These are phyloP conservation scores for Debaryomyces nepalensis DNA, from an alignment of 1,139 yeast genomes.

Conservation along the genomic window DNA sequence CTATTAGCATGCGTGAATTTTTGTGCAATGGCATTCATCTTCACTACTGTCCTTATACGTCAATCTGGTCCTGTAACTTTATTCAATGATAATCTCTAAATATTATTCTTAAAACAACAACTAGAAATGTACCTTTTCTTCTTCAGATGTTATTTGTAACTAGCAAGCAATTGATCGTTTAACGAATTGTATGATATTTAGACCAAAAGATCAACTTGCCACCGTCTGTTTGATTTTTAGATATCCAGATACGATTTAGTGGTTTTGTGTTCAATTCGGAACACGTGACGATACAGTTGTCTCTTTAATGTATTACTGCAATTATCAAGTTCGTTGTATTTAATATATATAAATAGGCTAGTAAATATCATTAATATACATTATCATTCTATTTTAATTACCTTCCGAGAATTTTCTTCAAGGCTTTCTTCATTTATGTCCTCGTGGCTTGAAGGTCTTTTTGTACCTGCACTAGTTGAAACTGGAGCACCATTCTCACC, in stretches of 20 bases:
- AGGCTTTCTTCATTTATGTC: conserved; percentile 4
- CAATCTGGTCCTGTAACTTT: conserved; percentile 1
- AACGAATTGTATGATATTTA: conserved; percentile 3
- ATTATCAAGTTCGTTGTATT: too few species aligned
- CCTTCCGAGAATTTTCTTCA: conserved; percentile 13
- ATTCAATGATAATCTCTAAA: not conserved
- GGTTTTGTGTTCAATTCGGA: conserved; percentile 2
- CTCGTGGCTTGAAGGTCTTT: conserved; percentile 6
- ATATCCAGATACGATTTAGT: conserved; percentile 2
- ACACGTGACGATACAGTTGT: too few species aligned
- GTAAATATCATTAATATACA: not conserved
- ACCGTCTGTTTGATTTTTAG: conserved; percentile 7
- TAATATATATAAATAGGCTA: conserved; percentile 4
- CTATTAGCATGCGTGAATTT: conserved; percentile 40
- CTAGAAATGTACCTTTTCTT: not conserved
- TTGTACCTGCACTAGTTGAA: not conserved
- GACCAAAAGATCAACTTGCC: conserved; percentile 7
- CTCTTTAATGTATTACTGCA: too few species aligned
- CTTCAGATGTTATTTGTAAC: not conserved
- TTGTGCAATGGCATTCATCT: conserved; percentile 49
- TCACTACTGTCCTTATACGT: conserved; percentile 4
- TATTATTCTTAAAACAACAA: not conserved
- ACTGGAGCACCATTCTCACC: too few species aligned
- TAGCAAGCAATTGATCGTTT: not conserved
- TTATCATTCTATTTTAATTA: conserved; percentile 15